A percentile compares a stretch with the other conserved stretches of the same genome.
Conservation (phyloP, 768 basidiomycete species). For the Mrakia gelida region DNA sequence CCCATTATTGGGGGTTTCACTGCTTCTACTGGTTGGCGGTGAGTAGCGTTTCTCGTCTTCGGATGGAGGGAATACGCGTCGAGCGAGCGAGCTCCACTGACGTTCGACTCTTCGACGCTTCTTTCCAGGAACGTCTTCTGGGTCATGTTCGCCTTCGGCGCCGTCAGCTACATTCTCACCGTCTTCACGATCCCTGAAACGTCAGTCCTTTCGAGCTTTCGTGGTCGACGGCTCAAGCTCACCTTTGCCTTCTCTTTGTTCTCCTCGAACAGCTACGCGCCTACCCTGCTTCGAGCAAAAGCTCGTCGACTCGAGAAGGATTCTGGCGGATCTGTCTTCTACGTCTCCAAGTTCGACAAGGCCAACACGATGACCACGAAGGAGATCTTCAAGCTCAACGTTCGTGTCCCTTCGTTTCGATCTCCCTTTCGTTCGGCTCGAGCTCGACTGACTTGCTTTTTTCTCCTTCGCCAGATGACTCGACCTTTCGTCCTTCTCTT, state of each 20-base stretch:
- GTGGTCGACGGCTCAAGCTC: slow-evolving; percentile 28
- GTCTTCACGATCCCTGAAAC: slow-evolving; percentile 61
- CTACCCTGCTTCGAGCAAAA: slow-evolving; percentile 54
- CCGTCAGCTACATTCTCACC: slow-evolving; percentile 51
- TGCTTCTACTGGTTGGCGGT: slow-evolving; percentile 49
- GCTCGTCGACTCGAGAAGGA: slow-evolving; percentile 50
- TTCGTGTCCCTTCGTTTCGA: no score
- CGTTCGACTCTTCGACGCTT: no score
- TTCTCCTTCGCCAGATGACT: slow-evolving; percentile 38
- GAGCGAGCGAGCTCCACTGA: no score
- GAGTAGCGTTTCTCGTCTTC: no score
- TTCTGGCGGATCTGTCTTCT: slow-evolving; percentile 46
- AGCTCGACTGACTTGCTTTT: no score
- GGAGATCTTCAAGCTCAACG: slow-evolving; percentile 55
- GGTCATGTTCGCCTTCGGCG: slow-evolving; percentile 54
- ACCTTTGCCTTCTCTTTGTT: slow-evolving; percentile 52
- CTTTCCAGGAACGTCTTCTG: slow-evolving; percentile 58
- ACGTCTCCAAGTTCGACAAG: slow-evolving; percentile 59
- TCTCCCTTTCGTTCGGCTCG: no score
- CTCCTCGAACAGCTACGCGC: slow-evolving; percentile 59
- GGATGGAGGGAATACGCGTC: no score
- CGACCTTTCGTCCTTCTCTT: slow-evolving; percentile 55
- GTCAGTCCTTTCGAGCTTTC: slow-evolving; percentile 37
- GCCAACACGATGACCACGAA: slow-evolving; percentile 53
- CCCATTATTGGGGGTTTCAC: slow-evolving; percentile 61